Evolutionary conservation across 176 grass and related monocot genomes (phyloP).

Genomic region (Olyra latifolia): DNA sequence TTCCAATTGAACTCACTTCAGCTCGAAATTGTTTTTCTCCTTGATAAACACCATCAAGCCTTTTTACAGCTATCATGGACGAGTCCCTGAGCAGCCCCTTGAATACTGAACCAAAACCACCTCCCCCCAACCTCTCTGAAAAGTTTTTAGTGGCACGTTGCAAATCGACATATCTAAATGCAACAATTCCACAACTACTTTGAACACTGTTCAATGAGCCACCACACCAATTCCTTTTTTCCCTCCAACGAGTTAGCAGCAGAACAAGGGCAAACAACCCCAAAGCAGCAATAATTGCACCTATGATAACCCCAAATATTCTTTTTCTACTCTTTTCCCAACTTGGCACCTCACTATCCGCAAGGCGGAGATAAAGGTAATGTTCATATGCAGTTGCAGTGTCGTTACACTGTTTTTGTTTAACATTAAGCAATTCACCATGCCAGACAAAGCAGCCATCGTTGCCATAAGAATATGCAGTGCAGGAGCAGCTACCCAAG

Average conservation of each 20-base stretch:
- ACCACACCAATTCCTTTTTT: neutral
- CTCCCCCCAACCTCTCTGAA: slow-evolving; percentile 44
- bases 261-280: slow-evolving; percentile 20
- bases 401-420: slow-evolving; percentile 21
- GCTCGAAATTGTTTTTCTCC: slow-evolving; percentile 55
- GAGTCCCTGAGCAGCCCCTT: slow-evolving; percentile 46
- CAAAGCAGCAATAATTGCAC: neutral
- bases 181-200: slow-evolving; percentile 12
- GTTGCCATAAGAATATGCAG: slow-evolving; percentile 38
- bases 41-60: slow-evolving; percentile 41
- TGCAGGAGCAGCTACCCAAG: slow-evolving; percentile 52
- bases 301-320: neutral
- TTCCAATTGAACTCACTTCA: slow-evolving; percentile 33
- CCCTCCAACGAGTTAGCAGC: neutral
- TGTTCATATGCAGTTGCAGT: neutral
- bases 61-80: slow-evolving; percentile 49
- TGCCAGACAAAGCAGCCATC: slow-evolving; percentile 38
- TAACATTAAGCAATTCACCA: slow-evolving; percentile 48
- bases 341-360: slow-evolving; percentile 42
- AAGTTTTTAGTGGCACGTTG: slow-evolving; percentile 47
- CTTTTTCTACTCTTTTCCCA: neutral
- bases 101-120: slow-evolving; percentile 51
- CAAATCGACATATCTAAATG: slow-evolving; percentile 45
- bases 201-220: neutral
- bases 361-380: slow-evolving; percentile 46